phyloP scores from a whole-genome alignment of 2,329 filamentous ascomycete genomes.

The Sporothrix luriei region DNA sequence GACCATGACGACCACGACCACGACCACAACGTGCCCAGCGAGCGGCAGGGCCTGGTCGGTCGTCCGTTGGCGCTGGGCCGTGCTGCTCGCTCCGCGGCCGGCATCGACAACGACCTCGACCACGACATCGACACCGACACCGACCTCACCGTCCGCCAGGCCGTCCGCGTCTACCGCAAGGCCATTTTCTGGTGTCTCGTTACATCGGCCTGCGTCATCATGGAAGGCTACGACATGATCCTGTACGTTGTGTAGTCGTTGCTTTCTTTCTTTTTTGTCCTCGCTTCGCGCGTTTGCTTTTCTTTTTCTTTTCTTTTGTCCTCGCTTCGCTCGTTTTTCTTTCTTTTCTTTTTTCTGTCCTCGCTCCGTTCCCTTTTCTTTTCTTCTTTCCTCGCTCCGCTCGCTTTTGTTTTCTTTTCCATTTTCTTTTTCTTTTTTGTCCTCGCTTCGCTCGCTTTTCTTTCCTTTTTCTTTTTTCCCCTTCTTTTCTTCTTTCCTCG shows the following conservation, averaged over 20 bases:
- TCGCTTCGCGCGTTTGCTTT: no score
- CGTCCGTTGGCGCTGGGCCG: background rate
- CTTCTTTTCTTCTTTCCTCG: background rate
- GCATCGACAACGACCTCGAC: background rate
- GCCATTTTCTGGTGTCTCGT: conserved; percentile 35
- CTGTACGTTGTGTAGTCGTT: conserved; percentile 28
- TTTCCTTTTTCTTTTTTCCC: background rate
- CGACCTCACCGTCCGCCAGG: conserved; percentile 36
- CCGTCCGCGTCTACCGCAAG: conserved; percentile 35
- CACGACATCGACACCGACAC: conserved; percentile 15
- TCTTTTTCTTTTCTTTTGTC: background rate
- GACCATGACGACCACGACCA: background rate
- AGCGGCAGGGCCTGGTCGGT: conserved; percentile 2
- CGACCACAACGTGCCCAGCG: background rate
- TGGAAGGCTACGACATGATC: conserved; percentile 39
- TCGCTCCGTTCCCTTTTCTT: background rate
- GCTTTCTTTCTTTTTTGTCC: no score
- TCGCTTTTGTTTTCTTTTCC: background rate
- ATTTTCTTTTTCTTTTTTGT: no score
- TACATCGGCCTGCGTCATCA: conserved; percentile 35
- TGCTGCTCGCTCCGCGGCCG: background rate
- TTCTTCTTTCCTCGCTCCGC: background rate
- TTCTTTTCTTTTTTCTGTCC: background rate
- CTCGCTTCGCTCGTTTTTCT: no score
- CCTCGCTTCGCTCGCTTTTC: background rate